A percentile compares a stretch with the other conserved stretches of the same genome.
Evolutionary conservation across 305 asterid genomes (phyloP).

Genomic region (Stenogyne calaminthoides): DNA sequence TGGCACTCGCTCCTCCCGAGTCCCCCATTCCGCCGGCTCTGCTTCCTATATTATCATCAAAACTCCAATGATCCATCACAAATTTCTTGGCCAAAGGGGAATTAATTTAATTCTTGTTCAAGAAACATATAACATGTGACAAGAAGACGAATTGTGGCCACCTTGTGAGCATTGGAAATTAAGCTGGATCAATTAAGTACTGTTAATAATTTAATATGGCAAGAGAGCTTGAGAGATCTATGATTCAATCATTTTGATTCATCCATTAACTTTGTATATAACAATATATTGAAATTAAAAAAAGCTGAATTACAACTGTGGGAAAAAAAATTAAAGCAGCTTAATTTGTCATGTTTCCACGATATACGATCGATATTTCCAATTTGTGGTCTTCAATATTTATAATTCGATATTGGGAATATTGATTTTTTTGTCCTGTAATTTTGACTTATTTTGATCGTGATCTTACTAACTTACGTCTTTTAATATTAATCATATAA

Average conservation of each 20-base stretch:
- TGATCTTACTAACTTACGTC: too few relatives aligned
- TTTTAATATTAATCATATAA: too few relatives aligned
- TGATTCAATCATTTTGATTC: not conserved
- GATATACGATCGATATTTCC: not conserved
- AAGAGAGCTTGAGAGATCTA: not conserved
- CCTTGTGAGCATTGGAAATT: too few relatives aligned
- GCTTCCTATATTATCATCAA: constrained; percentile 45
- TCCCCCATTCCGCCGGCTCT: constrained; percentile 48
- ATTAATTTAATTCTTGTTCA: not conserved
- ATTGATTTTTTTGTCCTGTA: too few relatives aligned
- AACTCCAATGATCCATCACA: constrained; percentile 10
- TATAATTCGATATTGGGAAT: too few relatives aligned
- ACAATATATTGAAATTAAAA: not conserved
- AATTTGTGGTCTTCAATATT: too few relatives aligned
- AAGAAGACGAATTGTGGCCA: too few relatives aligned
- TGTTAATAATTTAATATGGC: not conserved
- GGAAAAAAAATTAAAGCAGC: not conserved
- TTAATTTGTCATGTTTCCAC: not conserved
- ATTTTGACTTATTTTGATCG: too few relatives aligned
- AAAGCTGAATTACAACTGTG: not conserved
- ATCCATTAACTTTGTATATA: not conserved
- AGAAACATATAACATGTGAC: not conserved
- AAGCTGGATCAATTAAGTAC: not conserved
- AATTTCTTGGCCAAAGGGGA: not conserved
- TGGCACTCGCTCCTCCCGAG: constrained; percentile 49